Base-by-base conservation (phyloP, 2,329 filamentous ascomycete species). In the Neocucurbitaria cava region DNA sequence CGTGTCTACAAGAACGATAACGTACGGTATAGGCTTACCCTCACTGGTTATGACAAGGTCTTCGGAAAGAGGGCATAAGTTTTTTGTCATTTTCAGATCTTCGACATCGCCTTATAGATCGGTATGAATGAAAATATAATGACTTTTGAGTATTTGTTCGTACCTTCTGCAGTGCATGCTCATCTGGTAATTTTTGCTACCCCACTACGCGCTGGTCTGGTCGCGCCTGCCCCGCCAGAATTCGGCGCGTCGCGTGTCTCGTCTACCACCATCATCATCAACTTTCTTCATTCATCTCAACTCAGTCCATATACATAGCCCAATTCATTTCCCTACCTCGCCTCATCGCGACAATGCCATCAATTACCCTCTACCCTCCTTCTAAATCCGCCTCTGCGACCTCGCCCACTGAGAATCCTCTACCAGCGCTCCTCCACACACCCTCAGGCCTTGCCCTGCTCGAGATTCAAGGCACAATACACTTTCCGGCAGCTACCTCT, bases 391-490 rank as follows among this genome's bases (percentile, higher is more conserved):
- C 47, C 30, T n/a, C 44, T 33, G 11, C 11, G 13, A 30, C 40
- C 35, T 6, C 46, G 3, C 26, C 26, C n/a, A 52, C 58, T 42
- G 56, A 56, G 31, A 86, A 85, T 65, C 87, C 90, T 3, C 85
- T 98, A 4, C 95, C 95, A 1, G 76, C 84, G n/a, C 82, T 96
- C 58, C 85, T 98, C 15, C 90, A 93, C 66, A 97, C 94, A 0
- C 95, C 95, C 0, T 88, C 90, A 0, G 95, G 95, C 46, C 85
- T 97, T 36, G 94, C 94, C 17, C 82, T 99, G 41, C 82, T 99
- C 52, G 95, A 98, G 78, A 85, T 99, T 13, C 95, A 99, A 80
- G 95, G 93, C 57, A 91, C 87, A 13, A 88, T 99, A 77, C 94
- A 96, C 75, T 81, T 92, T 1, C 88, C 31, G 13, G 13, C 31